Evolutionary conservation across 140 eudicot genomes (phyloP).

Genomic region (Oenanthe javanica): DNA sequence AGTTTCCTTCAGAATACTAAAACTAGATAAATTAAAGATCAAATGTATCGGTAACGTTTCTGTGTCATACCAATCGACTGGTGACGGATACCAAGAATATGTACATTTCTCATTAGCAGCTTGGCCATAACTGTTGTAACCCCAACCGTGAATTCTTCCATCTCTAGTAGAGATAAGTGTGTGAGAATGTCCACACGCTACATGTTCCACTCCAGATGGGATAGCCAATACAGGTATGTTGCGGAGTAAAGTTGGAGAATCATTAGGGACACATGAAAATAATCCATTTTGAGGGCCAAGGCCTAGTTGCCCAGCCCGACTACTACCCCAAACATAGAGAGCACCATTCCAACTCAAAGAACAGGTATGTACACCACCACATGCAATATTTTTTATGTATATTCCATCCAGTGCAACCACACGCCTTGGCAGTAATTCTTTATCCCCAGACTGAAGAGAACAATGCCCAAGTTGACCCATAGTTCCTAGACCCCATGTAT

Average conservation of each 20-base stretch:
- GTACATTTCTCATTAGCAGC: constrained; percentile 92
- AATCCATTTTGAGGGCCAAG: constrained; percentile 72
- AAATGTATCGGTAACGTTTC: not conserved
- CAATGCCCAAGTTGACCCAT: constrained; percentile 99
- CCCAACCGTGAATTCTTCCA: constrained; percentile 97
- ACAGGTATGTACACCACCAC: constrained; percentile 97
- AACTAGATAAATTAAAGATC: not conserved
- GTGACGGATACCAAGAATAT: constrained; percentile 98
- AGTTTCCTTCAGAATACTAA: constrained; percentile 10
- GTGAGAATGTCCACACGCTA: constrained; percentile 94
- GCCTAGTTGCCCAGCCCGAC: constrained; percentile 90
- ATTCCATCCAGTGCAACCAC: constrained; percentile 89
- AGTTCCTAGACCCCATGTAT: constrained; percentile 93
- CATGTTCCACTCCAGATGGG: constrained; percentile 67
- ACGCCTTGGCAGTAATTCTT: constrained; percentile 82
- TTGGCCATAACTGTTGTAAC: constrained; percentile 94
- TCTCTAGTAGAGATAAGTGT: constrained; percentile 76
- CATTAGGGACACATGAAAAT: constrained; percentile 52
- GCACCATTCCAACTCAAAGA: constrained; percentile 78
- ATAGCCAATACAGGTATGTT: constrained; percentile 77
- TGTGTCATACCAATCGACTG: constrained; percentile 76
- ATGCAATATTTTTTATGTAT: constrained; percentile 54
- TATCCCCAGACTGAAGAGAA: constrained; percentile 83
- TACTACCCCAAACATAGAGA: constrained; percentile 91
- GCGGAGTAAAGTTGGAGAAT: constrained; percentile 64